phyloP scores from a whole-genome alignment of 257 asterid species.

The Solanum pimpinellifolium region DNA sequence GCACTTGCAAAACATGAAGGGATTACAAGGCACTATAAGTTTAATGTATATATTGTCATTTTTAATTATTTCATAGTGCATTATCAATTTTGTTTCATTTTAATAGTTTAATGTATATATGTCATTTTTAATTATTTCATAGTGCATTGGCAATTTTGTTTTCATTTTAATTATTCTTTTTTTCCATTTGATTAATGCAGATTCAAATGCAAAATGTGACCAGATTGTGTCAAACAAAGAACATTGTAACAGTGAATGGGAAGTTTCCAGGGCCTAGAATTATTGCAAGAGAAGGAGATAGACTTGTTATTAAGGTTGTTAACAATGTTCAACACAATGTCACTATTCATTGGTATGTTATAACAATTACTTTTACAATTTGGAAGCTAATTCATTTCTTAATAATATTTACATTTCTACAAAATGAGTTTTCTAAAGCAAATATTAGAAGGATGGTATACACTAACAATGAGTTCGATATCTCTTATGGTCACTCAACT shows the following conservation, averaged over 20 bases:
- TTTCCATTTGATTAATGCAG: slow-evolving; percentile 5
- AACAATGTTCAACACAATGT: slow-evolving; percentile 48
- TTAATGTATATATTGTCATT: slow-evolving; percentile 18
- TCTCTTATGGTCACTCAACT: too few species aligned
- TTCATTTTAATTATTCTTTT: neutral
- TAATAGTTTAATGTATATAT: slow-evolving; percentile 27
- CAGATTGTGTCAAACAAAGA: slow-evolving; percentile 48
- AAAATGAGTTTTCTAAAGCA: neutral
- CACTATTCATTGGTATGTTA: slow-evolving; percentile 42
- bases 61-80: neutral
- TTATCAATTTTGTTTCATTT: neutral
- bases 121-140: neutral
- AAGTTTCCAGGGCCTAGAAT: slow-evolving; percentile 57
- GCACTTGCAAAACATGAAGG: slow-evolving; percentile 26
- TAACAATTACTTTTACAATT: neutral
- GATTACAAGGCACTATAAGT: slow-evolving; percentile 39
- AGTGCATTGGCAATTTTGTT: neutral
- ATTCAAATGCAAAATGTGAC: slow-evolving; percentile 43
- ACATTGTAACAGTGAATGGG: slow-evolving; percentile 52
- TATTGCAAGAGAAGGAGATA: slow-evolving; percentile 60
- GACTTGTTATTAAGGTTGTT: slow-evolving; percentile 36
- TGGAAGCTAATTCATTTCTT: neutral
- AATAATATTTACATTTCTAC: neutral
- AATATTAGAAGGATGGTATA: neutral
- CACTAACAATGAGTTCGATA: neutral